Percentiles rank a stretch among this genome's conserved stretches.
Conservation (phyloP, 78 protist species). For the Cavenderia fasciculata region DNA sequence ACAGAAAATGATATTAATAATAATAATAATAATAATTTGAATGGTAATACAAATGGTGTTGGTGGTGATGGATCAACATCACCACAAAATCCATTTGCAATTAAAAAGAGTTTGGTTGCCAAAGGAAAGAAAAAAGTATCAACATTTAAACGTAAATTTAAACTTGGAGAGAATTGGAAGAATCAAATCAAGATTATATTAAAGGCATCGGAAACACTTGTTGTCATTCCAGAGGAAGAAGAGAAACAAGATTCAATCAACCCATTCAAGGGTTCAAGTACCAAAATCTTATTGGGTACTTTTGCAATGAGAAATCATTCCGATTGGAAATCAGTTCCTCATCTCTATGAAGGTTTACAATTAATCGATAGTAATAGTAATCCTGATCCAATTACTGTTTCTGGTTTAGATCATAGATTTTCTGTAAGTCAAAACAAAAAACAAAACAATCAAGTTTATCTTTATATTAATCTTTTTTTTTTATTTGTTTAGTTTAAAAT, state of each 20-base stretch:
- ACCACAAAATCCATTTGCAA: neutral
- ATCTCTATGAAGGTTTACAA: slow-evolving; percentile 48
- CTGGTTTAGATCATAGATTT: slow-evolving; percentile 66
- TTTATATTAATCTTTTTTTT: neutral
- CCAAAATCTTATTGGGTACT: slow-evolving; percentile 10
- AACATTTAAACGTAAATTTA: slow-evolving; percentile 49
- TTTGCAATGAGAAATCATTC: slow-evolving; percentile 60
- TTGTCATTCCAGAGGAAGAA: slow-evolving; percentile 34
- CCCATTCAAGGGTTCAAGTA: slow-evolving; percentile 10
- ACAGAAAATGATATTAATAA: neutral
- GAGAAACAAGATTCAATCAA: no score
- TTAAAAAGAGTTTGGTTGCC: slow-evolving; percentile 15
- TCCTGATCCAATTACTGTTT: slow-evolving; percentile 18
- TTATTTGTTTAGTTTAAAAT: slow-evolving; percentile 16
- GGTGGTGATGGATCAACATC: neutral
- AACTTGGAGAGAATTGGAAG: slow-evolving; percentile 58
- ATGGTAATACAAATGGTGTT: neutral
- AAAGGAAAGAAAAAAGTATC: slow-evolving; percentile 45
- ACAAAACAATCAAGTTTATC: neutral
- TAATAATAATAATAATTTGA: neutral
- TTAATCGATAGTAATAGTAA: neutral
- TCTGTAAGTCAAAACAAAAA: slow-evolving; percentile 12
- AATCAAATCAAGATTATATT: slow-evolving; percentile 53
- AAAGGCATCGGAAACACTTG: slow-evolving; percentile 51
- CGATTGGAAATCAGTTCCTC: slow-evolving; percentile 67